These are phyloP conservation scores for Aphanomyces euteiches DNA, from an alignment of 352 stramenopile genomes.

Conservation along the genomic window DNA sequence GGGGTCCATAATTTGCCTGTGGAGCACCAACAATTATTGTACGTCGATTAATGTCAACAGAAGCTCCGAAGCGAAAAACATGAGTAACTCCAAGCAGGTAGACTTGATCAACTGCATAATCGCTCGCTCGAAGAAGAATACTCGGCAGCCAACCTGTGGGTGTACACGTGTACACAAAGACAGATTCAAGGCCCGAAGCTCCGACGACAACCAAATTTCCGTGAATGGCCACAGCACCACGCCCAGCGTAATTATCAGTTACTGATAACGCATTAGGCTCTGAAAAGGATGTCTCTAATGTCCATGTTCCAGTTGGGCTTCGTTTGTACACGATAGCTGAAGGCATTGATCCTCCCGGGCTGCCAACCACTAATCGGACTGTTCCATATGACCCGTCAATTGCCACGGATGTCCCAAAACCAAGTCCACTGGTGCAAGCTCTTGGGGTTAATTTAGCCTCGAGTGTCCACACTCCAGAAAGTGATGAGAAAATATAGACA, in stretches of 20 bases:
- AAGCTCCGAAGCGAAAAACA: conserved; percentile 80
- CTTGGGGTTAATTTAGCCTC: conserved; percentile 48
- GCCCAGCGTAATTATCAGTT: conserved; percentile 63
- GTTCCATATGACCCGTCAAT: conserved; percentile 66
- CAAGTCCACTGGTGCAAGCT: conserved; percentile 47
- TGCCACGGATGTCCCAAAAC: conserved; percentile 60
- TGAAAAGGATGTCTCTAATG: conserved; percentile 43
- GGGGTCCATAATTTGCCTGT: conserved; percentile 62
- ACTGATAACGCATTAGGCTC: conserved; percentile 41
- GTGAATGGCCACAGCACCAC: conserved; percentile 68
- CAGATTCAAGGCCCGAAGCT: conserved; percentile 60
- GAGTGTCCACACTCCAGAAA: conserved; percentile 63
- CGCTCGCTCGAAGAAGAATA: conserved; percentile 59
- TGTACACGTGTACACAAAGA: conserved; percentile 70
- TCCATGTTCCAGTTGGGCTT: conserved; percentile 39
- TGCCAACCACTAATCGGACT: conserved; percentile 60
- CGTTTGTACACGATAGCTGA: conserved; percentile 54
- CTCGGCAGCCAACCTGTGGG: conserved; percentile 49
- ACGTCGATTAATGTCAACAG: conserved; percentile 76
- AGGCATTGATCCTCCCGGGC: conserved; percentile 39
- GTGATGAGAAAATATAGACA: conserved; percentile 63
- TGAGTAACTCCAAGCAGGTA: conserved; percentile 76
- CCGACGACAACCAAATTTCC: conserved; percentile 88
- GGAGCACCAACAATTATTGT: conserved; percentile 89
- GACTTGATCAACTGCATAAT: conserved; percentile 82